phyloP scores from a whole-genome alignment of 176 grass and related monocot genomes.

The Musa itinerans region DNA sequence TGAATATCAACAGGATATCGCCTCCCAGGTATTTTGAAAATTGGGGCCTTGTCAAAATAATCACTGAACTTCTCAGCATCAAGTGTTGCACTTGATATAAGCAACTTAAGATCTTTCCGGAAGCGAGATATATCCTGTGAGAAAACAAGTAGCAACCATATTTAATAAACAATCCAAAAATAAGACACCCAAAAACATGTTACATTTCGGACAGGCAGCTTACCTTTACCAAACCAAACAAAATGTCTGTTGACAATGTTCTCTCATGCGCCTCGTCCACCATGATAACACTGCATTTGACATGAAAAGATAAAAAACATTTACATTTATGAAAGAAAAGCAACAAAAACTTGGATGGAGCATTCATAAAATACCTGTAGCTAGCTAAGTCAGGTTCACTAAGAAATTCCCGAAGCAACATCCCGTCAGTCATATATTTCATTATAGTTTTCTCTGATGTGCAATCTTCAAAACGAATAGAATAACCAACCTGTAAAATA shows the following conservation, averaged over 20 bases:
- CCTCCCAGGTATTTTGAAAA: conserved; percentile 90
- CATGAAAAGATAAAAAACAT: neutral
- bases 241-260: conserved; percentile 85
- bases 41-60: conserved; percentile 79
- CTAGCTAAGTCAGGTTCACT: conserved; percentile 89
- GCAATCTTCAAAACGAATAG: conserved; percentile 98
- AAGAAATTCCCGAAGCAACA: conserved; percentile 93
- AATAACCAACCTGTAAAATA: conserved; percentile 76
- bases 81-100: conserved; percentile 96
- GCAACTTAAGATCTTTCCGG: conserved; percentile 71
- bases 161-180: neutral
- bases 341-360: neutral
- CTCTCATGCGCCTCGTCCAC: conserved; percentile 97
- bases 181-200: neutral
- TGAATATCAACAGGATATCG: conserved; percentile 76
- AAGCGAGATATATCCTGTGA: conserved; percentile 77
- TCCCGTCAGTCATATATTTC: conserved; percentile 97
- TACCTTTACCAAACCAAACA: conserved; percentile 96
- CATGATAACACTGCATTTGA: conserved; percentile 64
- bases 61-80: conserved; percentile 94
- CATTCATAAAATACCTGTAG: conserved; percentile 42
- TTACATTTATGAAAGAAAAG: neutral
- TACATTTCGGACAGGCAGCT: neutral
- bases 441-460: conserved; percentile 94
- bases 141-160: neutral